Evolutionary conservation across 2,329 filamentous ascomycete species (phyloP), one percentile per base, ranked within the genome.

Genomic region (Ramularia collo-cygni): DNA sequence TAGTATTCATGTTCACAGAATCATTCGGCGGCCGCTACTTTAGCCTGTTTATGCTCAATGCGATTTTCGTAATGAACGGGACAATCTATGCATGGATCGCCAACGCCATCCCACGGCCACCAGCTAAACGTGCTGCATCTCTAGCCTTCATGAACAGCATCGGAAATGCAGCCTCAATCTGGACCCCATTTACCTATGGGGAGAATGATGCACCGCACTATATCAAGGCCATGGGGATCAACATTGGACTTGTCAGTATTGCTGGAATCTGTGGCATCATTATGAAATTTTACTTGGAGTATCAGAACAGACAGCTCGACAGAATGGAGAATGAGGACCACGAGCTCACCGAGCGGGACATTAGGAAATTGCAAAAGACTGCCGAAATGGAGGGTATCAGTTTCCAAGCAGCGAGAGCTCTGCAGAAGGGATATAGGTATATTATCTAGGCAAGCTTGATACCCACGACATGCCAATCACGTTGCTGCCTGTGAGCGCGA

Each of bases 81-180:
- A 45, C 45, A 3, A 53, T 76, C 34, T 86, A 79, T 55, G 82
- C 79, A 2, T 92, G 85, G 85, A 86, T 89, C 48, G 78, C 75
- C 32, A 85, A 83, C 57, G 82, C 79, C 1, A 71, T 90, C 37
- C 83, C 84, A 0, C 75, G 84, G 4, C 85, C 85, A 3, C 81
- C 83, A 0, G 79, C 83, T 2, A 88, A 88, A 65, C 75, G 83
- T 44, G 79, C 79, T 2, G 77, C 82, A 0, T 83, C 82, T 0
- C 60, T 90, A 4, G 85, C 83, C 1, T 79, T 82, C 46, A 85
- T 89, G 62, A 90, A 90, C 56, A 79, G 80, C 2, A 70, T 85
- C 8, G 76, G 74, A 13, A 87, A 89, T 57, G 70, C 72, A 8
- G 76, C 76, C 29, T 78, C 73, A 34, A 88, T 89, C 48, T 88